Evolutionary conservation across 2,329 filamentous ascomycete genomes (phyloP), one percentile per base, ranked within the genome.

Genomic region (Sporothrix brasiliensis): DNA sequence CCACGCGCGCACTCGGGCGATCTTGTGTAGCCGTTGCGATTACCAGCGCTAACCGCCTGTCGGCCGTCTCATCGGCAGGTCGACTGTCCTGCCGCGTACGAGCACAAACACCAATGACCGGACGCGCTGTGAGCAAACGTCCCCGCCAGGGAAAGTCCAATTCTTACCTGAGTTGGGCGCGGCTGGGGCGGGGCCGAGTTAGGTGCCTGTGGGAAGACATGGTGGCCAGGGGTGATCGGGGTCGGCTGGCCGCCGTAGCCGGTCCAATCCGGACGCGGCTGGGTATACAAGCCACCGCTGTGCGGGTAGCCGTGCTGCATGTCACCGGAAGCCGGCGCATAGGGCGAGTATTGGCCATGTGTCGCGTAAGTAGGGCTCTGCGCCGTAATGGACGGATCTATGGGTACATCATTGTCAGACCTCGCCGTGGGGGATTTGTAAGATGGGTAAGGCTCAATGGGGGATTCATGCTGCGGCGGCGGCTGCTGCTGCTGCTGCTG

Each of bases 341-440:
- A 97, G 49, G 94, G 92, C 76, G 93, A 94, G 81, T 97, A 96
- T 79, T 91, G 89, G 73, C 86, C 84, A 77, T 93, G 91, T 76
- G 92, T 88, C 21, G 71, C 70, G 47, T 75, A 97, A 77, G 92
- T 94, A 72, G 94, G 94, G 86, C 93, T 97, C 79, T 93, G 92
- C 77, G 92, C 90, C 81, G 93, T 92, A 81, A 97, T 97, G 81
- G 93, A 96, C 79, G 94, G 93, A 96, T 97, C 94, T 97, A 97
- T 94, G 91, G 93, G 93, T 86, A 96, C 89, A 89, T 93, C 89
- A 89, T 93, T 88, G 93, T 97, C 92, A 97, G 94, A 96, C 83
- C 93, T 94, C 84, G 90, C 87, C 86, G 88, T 39, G 86, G 81
- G 87, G 88, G 74, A 60, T 74, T 53, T 39, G 47, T 34, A 66